Percentiles rank a stretch among this genome's conserved stretches.
Evolutionary conservation across 345 rosid species (phyloP).

Genomic region (Eucalyptus coolabah): DNA sequence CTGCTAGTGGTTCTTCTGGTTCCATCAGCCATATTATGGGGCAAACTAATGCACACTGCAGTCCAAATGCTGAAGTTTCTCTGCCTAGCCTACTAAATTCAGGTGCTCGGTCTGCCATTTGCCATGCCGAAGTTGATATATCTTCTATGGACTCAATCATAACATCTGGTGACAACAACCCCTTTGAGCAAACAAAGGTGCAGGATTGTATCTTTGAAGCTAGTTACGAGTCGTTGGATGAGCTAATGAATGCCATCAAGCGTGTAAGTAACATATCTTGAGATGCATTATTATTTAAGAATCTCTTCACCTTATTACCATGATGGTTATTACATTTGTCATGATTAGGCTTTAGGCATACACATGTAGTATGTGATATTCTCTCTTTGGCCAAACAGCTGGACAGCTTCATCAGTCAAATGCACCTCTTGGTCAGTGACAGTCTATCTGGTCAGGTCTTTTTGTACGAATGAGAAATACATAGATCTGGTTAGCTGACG

Average conservation of each 20-base stretch:
- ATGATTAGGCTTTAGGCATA: background rate
- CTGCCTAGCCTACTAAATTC: conserved; percentile 16
- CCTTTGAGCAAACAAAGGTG: conserved; percentile 30
- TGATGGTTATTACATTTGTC: background rate
- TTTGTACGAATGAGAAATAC: background rate
- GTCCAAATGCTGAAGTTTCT: conserved; percentile 20
- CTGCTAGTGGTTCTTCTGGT: conserved; percentile 13
- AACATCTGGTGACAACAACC: conserved; percentile 18
- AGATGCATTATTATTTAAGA: background rate
- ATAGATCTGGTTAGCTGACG: background rate
- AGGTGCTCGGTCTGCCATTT: conserved; percentile 7
- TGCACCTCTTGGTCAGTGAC: background rate
- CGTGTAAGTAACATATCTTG: conserved; percentile 19
- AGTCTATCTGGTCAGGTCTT: background rate
- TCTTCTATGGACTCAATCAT: conserved; percentile 16
- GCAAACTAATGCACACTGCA: conserved; percentile 1
- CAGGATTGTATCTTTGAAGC: conserved; percentile 30
- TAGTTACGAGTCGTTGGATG: conserved; percentile 50
- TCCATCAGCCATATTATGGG: conserved; percentile 10
- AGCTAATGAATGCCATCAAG: conserved; percentile 50
- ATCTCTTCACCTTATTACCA: background rate
- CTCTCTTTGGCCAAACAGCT: background rate
- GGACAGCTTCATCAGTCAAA: background rate
- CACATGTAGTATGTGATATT: background rate
- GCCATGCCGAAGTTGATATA: conserved; percentile 18